Percentiles rank a stretch among this genome's conserved stretches.
phyloP scores from a whole-genome alignment of 306 rosid genomes.

The Prunus padus region DNA sequence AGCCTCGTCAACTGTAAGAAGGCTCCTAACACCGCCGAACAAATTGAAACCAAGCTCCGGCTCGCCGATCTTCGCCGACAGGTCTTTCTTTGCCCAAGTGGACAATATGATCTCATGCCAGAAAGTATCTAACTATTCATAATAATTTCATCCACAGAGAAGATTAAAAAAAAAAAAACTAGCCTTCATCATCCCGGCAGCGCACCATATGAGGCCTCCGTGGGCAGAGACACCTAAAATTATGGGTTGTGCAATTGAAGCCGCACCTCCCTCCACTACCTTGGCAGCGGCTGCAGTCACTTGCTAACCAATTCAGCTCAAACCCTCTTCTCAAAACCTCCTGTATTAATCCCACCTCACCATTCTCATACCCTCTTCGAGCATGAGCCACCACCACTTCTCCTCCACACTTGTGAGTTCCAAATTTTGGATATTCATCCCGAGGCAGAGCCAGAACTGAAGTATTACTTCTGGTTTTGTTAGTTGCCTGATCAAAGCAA shows the following conservation, averaged over 20 bases:
- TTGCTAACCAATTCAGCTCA: conserved; percentile 41
- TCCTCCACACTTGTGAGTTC: too few relatives aligned
- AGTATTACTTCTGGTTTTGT: neutral
- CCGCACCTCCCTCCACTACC: conserved; percentile 51
- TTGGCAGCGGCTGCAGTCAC: conserved; percentile 31
- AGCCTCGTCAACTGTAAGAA: conserved; percentile 50
- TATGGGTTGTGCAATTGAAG: neutral
- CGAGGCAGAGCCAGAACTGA: too few relatives aligned
- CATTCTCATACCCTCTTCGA: too few relatives aligned
- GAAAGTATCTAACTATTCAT: neutral
- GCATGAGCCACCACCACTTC: too few relatives aligned
- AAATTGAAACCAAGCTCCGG: conserved; percentile 81
- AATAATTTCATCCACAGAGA: neutral
- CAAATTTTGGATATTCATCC: too few relatives aligned
- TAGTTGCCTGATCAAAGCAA: conserved; percentile 17
- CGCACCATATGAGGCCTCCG: conserved; percentile 48
- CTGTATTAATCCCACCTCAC: too few relatives aligned
- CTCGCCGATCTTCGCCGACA: conserved; percentile 54
- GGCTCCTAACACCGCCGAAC: conserved; percentile 71
- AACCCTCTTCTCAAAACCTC: conserved; percentile 51
- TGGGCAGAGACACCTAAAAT: conserved; percentile 49
- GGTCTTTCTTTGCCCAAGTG: neutral
- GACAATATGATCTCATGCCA: neutral
- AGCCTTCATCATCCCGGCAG: conserved; percentile 42
- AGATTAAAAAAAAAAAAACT: conserved; percentile 1